Evolutionary conservation across 2,329 filamentous ascomycete genomes (phyloP), one percentile per base, ranked within the genome.

Genomic region (Sarocladiaceae sp.): DNA sequence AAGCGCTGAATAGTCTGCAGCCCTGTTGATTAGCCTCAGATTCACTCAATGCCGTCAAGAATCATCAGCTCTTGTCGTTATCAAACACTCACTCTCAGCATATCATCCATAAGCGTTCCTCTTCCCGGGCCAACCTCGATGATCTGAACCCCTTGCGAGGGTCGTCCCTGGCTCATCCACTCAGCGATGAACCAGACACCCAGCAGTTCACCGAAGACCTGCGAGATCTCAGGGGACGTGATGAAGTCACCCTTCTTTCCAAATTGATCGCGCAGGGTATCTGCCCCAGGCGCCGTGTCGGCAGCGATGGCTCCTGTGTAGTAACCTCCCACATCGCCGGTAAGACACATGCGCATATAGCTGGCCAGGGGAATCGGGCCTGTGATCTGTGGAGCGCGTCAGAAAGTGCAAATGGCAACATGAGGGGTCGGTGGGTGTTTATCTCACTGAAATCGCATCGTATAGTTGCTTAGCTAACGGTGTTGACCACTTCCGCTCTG

Each of bases 291-390:
- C 3, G 44, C 5, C 12, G 44, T 28, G n/a, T 37, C 47, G 54
- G 82, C 71, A 8, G 79, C 78, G 39, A 86, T 78, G 22, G 84
- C 82, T 4, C 86, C 82, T 1, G 91, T 97, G 71, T 99, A 99
- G 73, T 99, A 99, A 51, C 94, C 94, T 54, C 90, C 91, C 35
- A 90, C 73, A 55, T 94, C 89, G 11, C 89, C 88, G 1, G 94
- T 99, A 57, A 99, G 82, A 67, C 93, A 97, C 86, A 97, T 96
- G 66, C 94, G 92, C 94, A 99, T 99, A 69, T 92, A 99, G 50
- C 90, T 87, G 4, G 94, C 92, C 55, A 99, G 81, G 1, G 94
- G 90, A 25, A 97, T 84, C 3, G 94, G 93, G 0, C 94, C 94
- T 11, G 94, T 97, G 36, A 87, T 71, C 73, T 76, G 22, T 15